phyloP scores from a whole-genome alignment of 1,284 basidiomycete species.

The Trichosporon sp. region DNA sequence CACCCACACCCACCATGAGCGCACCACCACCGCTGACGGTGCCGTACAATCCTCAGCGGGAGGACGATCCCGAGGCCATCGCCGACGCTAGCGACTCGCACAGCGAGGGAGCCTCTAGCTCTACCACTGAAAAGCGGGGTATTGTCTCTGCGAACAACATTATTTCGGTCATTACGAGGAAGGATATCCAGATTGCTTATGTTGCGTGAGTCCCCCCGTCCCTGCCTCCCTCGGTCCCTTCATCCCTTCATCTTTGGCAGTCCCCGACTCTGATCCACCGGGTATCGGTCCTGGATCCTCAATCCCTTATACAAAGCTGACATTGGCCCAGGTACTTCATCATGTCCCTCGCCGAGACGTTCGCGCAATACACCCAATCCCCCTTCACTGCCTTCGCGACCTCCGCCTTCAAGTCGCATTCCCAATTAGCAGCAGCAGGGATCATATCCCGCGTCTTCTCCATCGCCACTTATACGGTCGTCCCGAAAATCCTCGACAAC shows the following conservation, averaged over 20 bases:
- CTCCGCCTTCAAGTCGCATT: slow-evolving; percentile 1
- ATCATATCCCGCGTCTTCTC: slow-evolving; percentile 1
- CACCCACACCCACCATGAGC: not conserved
- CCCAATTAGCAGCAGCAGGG: not conserved
- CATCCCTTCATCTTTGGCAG: no score
- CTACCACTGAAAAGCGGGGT: not conserved
- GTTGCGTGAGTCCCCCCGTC: not conserved
- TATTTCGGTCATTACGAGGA: not conserved
- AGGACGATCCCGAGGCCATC: not conserved
- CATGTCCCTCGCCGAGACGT: not conserved
- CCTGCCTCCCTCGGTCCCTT: no score
- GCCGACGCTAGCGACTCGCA: not conserved
- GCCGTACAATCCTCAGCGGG: not conserved
- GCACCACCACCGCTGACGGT: not conserved
- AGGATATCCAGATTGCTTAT: slow-evolving; percentile 3
- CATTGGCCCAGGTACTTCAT: not conserved
- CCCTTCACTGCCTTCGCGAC: not conserved
- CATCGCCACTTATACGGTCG: not conserved
- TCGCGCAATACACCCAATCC: not conserved
- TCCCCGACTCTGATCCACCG: no score
- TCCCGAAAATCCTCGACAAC: slow-evolving; percentile 1
- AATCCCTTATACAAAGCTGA: no score
- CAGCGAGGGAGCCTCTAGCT: not conserved
- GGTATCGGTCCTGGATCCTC: no score
- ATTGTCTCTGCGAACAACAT: not conserved